These are phyloP conservation scores for Penicillium sp. DNA, from an alignment of 2,329 filamentous ascomycete species.

Conservation along the genomic window DNA sequence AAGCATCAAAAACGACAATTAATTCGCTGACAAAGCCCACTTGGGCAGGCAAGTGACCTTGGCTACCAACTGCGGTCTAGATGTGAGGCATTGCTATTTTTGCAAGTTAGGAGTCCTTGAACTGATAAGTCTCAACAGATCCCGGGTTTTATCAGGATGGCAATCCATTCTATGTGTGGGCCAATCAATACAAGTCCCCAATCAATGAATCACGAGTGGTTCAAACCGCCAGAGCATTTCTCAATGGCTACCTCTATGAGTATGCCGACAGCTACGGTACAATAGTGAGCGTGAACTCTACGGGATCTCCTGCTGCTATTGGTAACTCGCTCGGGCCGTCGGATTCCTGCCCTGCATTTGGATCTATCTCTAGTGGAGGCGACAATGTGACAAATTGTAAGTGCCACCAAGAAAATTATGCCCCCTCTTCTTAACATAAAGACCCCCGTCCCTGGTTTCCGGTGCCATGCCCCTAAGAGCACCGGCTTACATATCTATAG, in stretches of 20 bases:
- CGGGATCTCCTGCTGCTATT: conserved; percentile 50
- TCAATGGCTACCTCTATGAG: conserved; percentile 59
- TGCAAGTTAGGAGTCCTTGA: neutral
- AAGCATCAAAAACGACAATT: no score
- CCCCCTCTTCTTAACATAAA: neutral
- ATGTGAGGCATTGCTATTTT: conserved; percentile 12
- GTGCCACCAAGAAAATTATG: neutral
- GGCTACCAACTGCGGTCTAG: conserved; percentile 19
- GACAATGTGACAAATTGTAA: conserved; percentile 22
- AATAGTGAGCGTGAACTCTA: conserved; percentile 58
- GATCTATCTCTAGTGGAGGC: conserved; percentile 44
- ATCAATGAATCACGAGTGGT: conserved; percentile 45
- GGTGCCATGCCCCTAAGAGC: neutral
- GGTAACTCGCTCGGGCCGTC: conserved; percentile 64
- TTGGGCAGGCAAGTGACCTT: conserved; percentile 14
- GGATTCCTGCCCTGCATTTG: conserved; percentile 60
- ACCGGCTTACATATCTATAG: conserved; percentile 1
- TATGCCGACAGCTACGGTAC: conserved; percentile 54
- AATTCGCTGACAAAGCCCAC: neutral
- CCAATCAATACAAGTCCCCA: conserved; percentile 61
- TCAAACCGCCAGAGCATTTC: conserved; percentile 61
- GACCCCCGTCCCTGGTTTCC: no score
- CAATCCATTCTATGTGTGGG: conserved; percentile 58
- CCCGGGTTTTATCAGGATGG: conserved; percentile 50
- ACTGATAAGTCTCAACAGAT: conserved; percentile 30